Evolutionary conservation across 208 protist genomes (phyloP).

Genomic region (Trypanosoma boissoni): DNA sequence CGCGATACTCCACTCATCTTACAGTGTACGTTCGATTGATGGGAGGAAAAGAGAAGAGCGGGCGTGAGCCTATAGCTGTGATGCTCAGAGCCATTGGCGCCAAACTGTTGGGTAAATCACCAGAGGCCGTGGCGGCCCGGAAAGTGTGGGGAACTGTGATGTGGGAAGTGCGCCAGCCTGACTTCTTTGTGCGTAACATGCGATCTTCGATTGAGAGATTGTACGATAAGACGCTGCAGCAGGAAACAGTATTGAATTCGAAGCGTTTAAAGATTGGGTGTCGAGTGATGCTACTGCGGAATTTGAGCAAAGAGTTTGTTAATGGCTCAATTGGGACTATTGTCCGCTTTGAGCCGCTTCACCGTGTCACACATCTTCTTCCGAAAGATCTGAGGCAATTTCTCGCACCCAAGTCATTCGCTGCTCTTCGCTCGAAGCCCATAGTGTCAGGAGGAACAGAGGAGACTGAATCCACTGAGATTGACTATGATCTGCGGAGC

Average conservation of each 20-base stretch:
- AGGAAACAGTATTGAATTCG: slow-evolving; percentile 57
- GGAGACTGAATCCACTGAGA: too few species aligned
- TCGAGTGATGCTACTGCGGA: slow-evolving; percentile 84
- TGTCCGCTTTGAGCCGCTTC: slow-evolving; percentile 41
- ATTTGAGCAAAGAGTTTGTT: slow-evolving; percentile 56
- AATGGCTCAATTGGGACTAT: slow-evolving; percentile 85
- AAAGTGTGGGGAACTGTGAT: slow-evolving; percentile 22
- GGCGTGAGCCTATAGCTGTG: background rate
- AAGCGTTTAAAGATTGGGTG: slow-evolving; percentile 83
- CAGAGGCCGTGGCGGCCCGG: slow-evolving; percentile 3
- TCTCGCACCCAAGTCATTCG: slow-evolving; percentile 12
- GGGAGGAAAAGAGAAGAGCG: background rate
- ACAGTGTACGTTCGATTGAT: slow-evolving; percentile 15
- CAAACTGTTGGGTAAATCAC: slow-evolving; percentile 4
- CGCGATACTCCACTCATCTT: slow-evolving; percentile 1
- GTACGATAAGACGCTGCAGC: slow-evolving; percentile 32
- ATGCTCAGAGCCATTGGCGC: slow-evolving; percentile 7
- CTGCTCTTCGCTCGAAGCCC: slow-evolving; percentile 3
- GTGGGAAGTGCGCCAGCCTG: slow-evolving; percentile 9
- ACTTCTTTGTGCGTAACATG: slow-evolving; percentile 13
- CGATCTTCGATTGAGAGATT: slow-evolving; percentile 16
- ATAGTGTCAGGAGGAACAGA: background rate
- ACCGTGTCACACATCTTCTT: slow-evolving; percentile 31
- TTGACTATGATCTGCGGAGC: background rate
- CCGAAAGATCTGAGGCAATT: slow-evolving; percentile 26